Conservation (phyloP, 257 asterid species). For the Sherardia arvensis region DNA sequence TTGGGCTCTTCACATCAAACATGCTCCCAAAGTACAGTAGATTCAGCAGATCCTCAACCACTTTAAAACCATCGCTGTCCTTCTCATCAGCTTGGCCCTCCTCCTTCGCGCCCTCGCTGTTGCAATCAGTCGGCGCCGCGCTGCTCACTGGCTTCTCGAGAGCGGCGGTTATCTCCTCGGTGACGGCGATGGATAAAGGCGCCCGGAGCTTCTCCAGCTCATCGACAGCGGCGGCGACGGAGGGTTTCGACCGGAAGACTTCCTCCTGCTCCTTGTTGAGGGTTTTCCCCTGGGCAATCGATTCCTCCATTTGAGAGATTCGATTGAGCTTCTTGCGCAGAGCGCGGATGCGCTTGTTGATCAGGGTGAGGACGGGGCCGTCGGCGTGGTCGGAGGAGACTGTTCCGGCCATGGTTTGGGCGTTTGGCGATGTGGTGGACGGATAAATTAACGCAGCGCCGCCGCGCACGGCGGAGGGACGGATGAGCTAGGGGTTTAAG, state of each 20-base stretch:
- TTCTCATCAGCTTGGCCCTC: background rate
- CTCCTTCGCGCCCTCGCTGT: background rate
- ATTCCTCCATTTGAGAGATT: constrained; percentile 74
- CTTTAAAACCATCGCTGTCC: constrained; percentile 10
- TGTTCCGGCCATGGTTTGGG: constrained; percentile 10
- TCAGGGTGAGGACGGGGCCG: constrained; percentile 60
- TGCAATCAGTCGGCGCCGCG: background rate
- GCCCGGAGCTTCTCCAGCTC: constrained; percentile 72
- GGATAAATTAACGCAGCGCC: constrained; percentile 9
- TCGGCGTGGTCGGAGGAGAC: constrained; percentile 44
- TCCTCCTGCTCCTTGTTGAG: constrained; percentile 83
- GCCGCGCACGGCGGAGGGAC: constrained; percentile 30
- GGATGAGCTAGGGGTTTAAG: constrained; percentile 2
- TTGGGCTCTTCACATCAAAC: constrained; percentile 61
- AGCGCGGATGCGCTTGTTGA: constrained; percentile 81
- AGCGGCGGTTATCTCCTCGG: constrained; percentile 43
- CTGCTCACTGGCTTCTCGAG: background rate
- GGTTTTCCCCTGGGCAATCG: constrained; percentile 47
- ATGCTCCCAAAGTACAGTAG: constrained; percentile 61
- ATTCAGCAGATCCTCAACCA: constrained; percentile 51
- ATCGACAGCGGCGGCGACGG: constrained; percentile 46
- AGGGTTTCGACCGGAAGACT: constrained; percentile 58
- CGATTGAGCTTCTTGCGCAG: constrained; percentile 65
- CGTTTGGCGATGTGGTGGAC: background rate
- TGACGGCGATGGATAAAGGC: constrained; percentile 54